Conservation (phyloP, 495 filamentous ascomycete species). For the Penicillium daleae region DNA sequence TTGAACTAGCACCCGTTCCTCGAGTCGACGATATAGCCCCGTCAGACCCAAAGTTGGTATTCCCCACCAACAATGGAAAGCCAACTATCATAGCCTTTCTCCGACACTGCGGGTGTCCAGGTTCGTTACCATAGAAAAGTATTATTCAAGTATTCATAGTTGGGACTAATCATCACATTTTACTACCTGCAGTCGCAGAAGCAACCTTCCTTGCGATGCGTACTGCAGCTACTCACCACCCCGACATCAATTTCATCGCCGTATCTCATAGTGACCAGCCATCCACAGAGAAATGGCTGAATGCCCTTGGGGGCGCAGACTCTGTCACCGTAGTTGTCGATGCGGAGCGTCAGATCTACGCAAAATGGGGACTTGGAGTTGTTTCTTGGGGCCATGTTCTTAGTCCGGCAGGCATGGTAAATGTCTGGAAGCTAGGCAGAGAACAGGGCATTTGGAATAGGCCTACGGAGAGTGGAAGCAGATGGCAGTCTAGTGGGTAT, state of each 20-base stretch:
- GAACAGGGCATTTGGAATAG: constrained; percentile 3
- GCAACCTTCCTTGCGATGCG: constrained; percentile 3
- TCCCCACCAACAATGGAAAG: background rate
- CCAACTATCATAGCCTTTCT: background rate
- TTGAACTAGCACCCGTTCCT: background rate
- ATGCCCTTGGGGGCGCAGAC: background rate
- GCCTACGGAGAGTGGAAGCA: constrained; percentile 1
- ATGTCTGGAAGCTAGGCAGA: background rate
- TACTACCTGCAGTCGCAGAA: background rate
- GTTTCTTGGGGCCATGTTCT: background rate
- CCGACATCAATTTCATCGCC: background rate
- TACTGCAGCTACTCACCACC: background rate
- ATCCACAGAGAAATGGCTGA: background rate
- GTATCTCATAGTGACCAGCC: background rate
- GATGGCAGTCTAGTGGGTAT: background rate
- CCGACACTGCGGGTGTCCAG: background rate
- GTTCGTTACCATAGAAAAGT: background rate
- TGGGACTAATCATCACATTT: background rate
- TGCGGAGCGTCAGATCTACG: background rate
- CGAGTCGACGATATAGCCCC: background rate
- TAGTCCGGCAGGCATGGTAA: background rate
- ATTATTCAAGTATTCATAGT: background rate
- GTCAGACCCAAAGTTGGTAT: background rate
- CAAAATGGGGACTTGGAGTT: background rate
- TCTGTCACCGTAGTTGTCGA: background rate